These are phyloP conservation scores for Licmophora abbreviata DNA, from an alignment of 108 stramenopile species.

Conservation along the genomic window DNA sequence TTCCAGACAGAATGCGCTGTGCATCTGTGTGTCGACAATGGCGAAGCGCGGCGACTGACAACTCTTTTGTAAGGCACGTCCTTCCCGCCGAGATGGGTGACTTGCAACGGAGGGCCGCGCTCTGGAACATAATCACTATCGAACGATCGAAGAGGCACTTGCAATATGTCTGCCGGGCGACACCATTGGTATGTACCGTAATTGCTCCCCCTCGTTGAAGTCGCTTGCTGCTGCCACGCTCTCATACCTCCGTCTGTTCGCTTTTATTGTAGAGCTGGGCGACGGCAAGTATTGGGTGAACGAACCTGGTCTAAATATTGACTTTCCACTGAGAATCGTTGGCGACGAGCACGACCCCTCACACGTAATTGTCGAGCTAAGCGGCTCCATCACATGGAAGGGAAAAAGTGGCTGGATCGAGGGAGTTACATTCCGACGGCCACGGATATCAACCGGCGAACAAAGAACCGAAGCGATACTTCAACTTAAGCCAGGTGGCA, in stretches of 20 bases:
- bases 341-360: conserved; percentile 79
- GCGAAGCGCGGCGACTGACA: conserved; percentile 52
- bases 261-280: too few relatives aligned
- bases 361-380: conserved; percentile 76
- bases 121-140: conserved; percentile 57
- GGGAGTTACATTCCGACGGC: conserved; percentile 73
- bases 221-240: not conserved
- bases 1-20: conserved; percentile 53
- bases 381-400: conserved; percentile 59
- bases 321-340: conserved; percentile 53
- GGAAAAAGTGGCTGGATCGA: conserved; percentile 69
- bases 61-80: conserved; percentile 71
- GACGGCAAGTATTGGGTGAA: conserved; percentile 84
- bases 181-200: too few relatives aligned
- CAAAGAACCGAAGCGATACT: conserved; percentile 32
- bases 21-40: conserved; percentile 55
- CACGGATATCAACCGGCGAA: conserved; percentile 33
- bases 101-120: conserved; percentile 37
- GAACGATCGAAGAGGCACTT: conserved; percentile 62
- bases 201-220: too few relatives aligned
- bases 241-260: conserved; percentile 7
- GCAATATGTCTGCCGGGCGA: conserved; percentile 64
- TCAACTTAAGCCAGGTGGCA: conserved; percentile 29
- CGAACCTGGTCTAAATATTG: conserved; percentile 46
- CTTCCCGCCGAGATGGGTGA: conserved; percentile 80